These are phyloP conservation scores for Dichotomopilus funicola DNA, from an alignment of 2,329 filamentous ascomycete species.

Conservation along the genomic window DNA sequence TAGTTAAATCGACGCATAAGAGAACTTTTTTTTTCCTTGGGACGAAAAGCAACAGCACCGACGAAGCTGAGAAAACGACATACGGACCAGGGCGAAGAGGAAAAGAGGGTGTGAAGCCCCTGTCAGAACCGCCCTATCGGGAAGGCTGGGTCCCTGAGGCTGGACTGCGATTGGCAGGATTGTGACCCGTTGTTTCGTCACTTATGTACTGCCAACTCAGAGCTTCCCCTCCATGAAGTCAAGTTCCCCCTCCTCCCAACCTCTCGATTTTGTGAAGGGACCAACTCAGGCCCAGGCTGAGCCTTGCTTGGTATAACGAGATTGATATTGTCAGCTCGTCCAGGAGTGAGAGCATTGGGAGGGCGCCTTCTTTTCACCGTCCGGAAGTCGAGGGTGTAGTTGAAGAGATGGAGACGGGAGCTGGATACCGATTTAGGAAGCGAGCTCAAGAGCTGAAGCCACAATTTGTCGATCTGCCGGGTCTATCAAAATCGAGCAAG, in stretches of 20 bases:
- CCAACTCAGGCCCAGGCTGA: background rate
- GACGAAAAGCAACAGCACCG: background rate
- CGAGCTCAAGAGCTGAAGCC: too few relatives aligned
- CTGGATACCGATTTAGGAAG: too few relatives aligned
- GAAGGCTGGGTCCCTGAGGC: slow-evolving; percentile 17
- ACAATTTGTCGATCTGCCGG: too few relatives aligned
- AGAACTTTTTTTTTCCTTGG: too few relatives aligned
- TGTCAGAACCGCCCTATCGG: slow-evolving; percentile 24
- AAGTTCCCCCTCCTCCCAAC: slow-evolving; percentile 16
- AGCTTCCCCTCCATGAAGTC: slow-evolving; percentile 12
- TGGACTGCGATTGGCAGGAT: slow-evolving; percentile 18
- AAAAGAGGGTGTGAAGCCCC: slow-evolving; percentile 17
- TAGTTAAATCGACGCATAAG: too few relatives aligned
- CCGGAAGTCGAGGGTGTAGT: too few relatives aligned
- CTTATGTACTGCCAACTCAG: slow-evolving; percentile 30
- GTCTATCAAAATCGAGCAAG: too few relatives aligned
- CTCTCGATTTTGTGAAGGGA: slow-evolving; percentile 16
- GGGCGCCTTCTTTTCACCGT: too few relatives aligned
- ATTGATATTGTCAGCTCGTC: too few relatives aligned
- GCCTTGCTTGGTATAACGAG: too few relatives aligned
- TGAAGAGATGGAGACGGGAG: too few relatives aligned
- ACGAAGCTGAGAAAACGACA: background rate
- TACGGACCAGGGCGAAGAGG: slow-evolving; percentile 1
- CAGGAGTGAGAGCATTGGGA: too few relatives aligned
- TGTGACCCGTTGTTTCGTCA: slow-evolving; percentile 22